Evolutionary conservation across 2,329 filamentous ascomycete species (phyloP), one percentile per base, ranked within the genome.

Genomic region (Dactylellina cionopaga): DNA sequence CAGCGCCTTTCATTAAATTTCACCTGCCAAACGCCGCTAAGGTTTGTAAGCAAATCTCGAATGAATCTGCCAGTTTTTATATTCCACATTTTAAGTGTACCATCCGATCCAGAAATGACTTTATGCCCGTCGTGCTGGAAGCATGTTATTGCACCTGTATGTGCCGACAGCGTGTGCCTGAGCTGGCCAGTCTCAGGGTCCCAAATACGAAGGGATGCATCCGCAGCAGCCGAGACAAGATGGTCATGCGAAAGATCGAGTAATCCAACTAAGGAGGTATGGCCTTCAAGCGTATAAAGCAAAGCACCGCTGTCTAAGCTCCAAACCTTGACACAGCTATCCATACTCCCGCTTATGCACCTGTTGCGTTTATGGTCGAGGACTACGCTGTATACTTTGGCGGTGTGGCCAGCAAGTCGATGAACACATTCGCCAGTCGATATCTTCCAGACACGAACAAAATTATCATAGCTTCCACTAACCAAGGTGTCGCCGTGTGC

Each of bases 1-100:
- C 95, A 99, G 80, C 94, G 87, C 76, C 95, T 86, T 79, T 96
- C 92, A 78, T 99, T 93, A 82, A 99, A 99, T 78, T 95, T 95
- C 78, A 99, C 95, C 82, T 99, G 95, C 95, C 95, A 99, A 5
- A 99, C 95, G n/a, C 94, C 93, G 76, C 90, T 94, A 33, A 99
- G 85, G 78, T 97, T 93, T 11, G 92, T 96, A 78, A 99, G 84
- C 41, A 99, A 85, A 80, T 99, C 94, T 76, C 94, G 91, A 56
- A 96, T 88, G 79, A 92, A 97, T 77, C 97, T 91, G 51, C 95
- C 95, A 1, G 90, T 96, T 77, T 89, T 88, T 52, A 97, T 90
- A 78, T 99, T 92, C 95, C 95, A 99, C 92, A 99, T 96, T 84
- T 99, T 99, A 75, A 99, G 84, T 2, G 92, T 97, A 78, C 94